Conservation (phyloP, 345 rosid species). For the Dimocarpus longan region DNA sequence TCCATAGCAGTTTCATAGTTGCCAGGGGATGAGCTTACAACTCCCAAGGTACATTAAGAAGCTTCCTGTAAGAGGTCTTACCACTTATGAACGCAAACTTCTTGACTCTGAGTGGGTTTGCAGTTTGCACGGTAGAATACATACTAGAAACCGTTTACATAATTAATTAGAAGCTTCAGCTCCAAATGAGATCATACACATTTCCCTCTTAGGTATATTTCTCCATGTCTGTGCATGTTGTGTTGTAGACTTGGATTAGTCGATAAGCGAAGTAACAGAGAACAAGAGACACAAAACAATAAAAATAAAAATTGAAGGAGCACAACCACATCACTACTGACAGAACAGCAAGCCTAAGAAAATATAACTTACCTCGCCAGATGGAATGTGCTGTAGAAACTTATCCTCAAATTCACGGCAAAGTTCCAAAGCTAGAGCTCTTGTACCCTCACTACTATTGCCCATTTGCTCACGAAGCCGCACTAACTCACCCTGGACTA, state of each 20-base stretch:
- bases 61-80: not conserved
- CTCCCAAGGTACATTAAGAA: not conserved
- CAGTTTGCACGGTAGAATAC: not conserved
- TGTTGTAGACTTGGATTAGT: not conserved
- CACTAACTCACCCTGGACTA: constrained; percentile 80
- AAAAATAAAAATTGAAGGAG: too few species aligned
- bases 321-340: not conserved
- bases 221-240: too few species aligned
- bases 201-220: not conserved
- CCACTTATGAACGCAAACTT: not conserved
- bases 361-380: constrained; percentile 76
- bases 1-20: too few species aligned
- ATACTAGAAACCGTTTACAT: not conserved
- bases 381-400: constrained; percentile 48
- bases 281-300: not conserved
- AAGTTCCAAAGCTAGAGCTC: constrained; percentile 83
- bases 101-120: not conserved
- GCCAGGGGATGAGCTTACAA: not conserved
- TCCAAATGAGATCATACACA: not conserved
- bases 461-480: constrained; percentile 91
- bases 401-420: too few species aligned
- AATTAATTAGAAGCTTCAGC: not conserved
- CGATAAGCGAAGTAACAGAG: not conserved
- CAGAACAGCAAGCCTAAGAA: not conserved
- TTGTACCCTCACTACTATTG: constrained; percentile 84